These are phyloP conservation scores for Lactifluus rugatus DNA, from an alignment of 768 basidiomycete species.

Conservation along the genomic window DNA sequence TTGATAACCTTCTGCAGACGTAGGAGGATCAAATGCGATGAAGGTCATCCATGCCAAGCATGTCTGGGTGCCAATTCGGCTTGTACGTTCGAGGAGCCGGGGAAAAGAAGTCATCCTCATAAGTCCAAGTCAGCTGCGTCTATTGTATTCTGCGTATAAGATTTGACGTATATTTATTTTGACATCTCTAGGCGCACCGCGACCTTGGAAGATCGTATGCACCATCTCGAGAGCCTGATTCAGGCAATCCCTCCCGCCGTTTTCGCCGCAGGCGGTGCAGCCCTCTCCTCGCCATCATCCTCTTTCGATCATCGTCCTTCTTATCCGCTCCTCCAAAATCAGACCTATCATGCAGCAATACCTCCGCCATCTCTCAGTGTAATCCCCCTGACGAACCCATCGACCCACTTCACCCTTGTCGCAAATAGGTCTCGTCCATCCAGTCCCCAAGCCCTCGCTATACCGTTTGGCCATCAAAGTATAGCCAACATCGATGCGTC, in stretches of 20 bases:
- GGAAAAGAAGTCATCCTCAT: constrained; percentile 77
- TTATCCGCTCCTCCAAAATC: constrained; percentile 33
- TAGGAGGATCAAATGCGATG: constrained; percentile 79
- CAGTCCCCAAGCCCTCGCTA: constrained; percentile 36
- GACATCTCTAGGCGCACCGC: constrained; percentile 50
- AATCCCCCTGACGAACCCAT: constrained; percentile 73
- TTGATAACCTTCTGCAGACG: constrained; percentile 37
- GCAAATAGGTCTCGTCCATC: constrained; percentile 37
- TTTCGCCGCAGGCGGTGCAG: constrained; percentile 50
- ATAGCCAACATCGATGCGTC: neutral
- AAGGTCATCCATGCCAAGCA: constrained; percentile 82
- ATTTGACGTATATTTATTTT: neutral
- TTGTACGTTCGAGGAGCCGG: constrained; percentile 82
- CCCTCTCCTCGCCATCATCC: constrained; percentile 27
- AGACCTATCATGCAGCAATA: constrained; percentile 43
- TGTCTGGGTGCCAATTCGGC: constrained; percentile 74
- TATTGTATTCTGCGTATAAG: neutral
- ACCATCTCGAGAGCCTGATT: constrained; percentile 75
- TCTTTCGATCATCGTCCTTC: constrained; percentile 26
- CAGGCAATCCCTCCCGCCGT: constrained; percentile 77
- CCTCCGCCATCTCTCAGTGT: constrained; percentile 72
- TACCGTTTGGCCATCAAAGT: constrained; percentile 30
- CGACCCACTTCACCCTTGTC: constrained; percentile 54
- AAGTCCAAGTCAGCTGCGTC: constrained; percentile 65
- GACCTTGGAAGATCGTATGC: constrained; percentile 82